phyloP scores from a whole-genome alignment of 495 filamentous ascomycete genomes.

The Parathielavia appendiculata region DNA sequence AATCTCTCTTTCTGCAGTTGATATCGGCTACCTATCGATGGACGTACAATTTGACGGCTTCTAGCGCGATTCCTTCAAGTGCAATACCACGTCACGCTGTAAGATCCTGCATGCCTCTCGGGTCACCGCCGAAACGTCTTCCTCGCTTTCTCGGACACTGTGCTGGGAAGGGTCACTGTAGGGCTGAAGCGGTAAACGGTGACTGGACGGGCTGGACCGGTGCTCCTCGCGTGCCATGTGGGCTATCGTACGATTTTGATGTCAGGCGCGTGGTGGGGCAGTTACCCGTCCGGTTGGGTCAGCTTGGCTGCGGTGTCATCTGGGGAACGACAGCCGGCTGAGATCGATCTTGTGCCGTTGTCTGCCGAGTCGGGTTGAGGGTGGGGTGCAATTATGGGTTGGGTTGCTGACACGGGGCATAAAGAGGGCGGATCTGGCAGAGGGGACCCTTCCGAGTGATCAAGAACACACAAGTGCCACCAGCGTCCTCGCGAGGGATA shows the following conservation, averaged over 20 bases:
- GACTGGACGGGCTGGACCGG: not conserved
- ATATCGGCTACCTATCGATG: too few species aligned
- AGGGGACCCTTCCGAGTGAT: too few species aligned
- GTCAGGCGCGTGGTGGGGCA: slow-evolving; percentile 23
- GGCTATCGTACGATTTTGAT: slow-evolving; percentile 36
- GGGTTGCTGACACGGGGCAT: not conserved
- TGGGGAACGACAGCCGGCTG: slow-evolving; percentile 2
- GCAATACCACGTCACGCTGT: too few species aligned
- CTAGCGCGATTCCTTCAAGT: too few species aligned
- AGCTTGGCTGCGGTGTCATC: slow-evolving; percentile 7
- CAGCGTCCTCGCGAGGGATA: too few species aligned
- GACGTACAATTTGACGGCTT: too few species aligned
- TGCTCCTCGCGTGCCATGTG: slow-evolving; percentile 5
- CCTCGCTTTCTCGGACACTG: not conserved
- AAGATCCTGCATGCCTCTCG: not conserved
- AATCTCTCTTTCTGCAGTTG: too few species aligned
- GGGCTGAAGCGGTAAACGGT: slow-evolving; percentile 9
- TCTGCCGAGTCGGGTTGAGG: not conserved
- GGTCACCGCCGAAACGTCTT: not conserved
- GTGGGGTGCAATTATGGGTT: not conserved
- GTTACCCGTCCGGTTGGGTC: slow-evolving; percentile 2
- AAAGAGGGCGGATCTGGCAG: too few species aligned
- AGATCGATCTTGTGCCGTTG: slow-evolving; percentile 4
- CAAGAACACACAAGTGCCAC: too few species aligned
- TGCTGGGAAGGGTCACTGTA: not conserved